A percentile compares a stretch with the other conserved stretches of the same genome.
Conservation (phyloP, 2,329 filamentous ascomycete species). For the Monilinia polystroma region DNA sequence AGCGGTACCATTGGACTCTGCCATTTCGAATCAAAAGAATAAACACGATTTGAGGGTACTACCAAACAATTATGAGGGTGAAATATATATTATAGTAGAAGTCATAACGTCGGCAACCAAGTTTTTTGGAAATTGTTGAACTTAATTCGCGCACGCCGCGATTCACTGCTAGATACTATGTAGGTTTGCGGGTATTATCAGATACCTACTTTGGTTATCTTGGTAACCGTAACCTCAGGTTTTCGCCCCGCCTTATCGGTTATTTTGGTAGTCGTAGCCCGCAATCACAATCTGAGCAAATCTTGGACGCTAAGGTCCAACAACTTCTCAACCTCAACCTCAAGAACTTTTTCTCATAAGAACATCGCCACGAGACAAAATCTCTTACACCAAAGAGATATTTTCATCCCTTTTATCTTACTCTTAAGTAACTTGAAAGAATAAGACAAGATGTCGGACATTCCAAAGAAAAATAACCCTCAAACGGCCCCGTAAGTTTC, state of each 20-base stretch:
- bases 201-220: not conserved
- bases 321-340: constrained; percentile 25
- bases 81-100: constrained; percentile 7
- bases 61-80: not conserved
- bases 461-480: constrained; percentile 59
- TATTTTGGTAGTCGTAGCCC: constrained; percentile 23
- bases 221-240: constrained; percentile 18
- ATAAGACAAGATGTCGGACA: constrained; percentile 56
- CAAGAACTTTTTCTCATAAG: constrained; percentile 23
- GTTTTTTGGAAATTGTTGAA: not conserved
- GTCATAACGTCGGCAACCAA: constrained; percentile 7
- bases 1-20: constrained; percentile 33
- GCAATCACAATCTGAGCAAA: constrained; percentile 24
- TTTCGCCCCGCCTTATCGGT: constrained; percentile 25
- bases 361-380: constrained; percentile 23
- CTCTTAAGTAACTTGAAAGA: constrained; percentile 10
- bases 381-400: constrained; percentile 21
- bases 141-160: constrained; percentile 9
- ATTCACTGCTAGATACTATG: not conserved
- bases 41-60: constrained; percentile 24
- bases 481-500: constrained; percentile 62
- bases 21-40: constrained; percentile 31
- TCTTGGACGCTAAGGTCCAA: constrained; percentile 24
- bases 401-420: constrained; percentile 7
- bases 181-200: too few relatives aligned